Base-by-base conservation (phyloP, 768 basidiomycete species). In the Amanita exitialis region DNA sequence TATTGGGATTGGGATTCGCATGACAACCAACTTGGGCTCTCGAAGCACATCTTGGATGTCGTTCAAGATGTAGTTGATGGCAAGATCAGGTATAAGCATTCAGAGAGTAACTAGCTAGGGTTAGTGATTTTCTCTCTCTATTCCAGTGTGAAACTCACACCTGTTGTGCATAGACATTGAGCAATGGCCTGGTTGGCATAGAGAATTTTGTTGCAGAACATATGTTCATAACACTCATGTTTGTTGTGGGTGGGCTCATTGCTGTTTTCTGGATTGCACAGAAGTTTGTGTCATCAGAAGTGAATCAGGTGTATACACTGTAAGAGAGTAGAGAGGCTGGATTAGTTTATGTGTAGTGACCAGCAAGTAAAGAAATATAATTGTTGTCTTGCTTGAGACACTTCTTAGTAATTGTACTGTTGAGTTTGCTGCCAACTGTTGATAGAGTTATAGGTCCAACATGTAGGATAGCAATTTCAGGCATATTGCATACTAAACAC, bases 1-100 rank as follows among this genome's bases (percentile, higher is more conserved):
- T 96, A 95, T 60, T 93, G 86, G 58, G 79, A 92, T 58, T 63
- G 64, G 16, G 90, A 90, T 53, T 67, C 72, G 13, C 61, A 69
- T 1, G 80, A 82, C 1, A 66, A 69, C 15, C 65, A 65, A 6
- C 76, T 95, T 57, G 61, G 72, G 45, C 68, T 94, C 27, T 76
- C 79, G 1, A 69, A 70, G 0, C 65, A 64, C 1, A 58, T 95
- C 32, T 83, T 86, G 47, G 76, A 80, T 1, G 76, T 86, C 2
- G 70, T 95, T 5, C 83, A 90, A 37, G 83, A 78, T 13, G 77
- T 83, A 6, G 71, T 78, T 0, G 65, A 67, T 23, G 79, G 78
- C 0, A 69, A 68, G 1, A 62, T 82, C 0, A 37, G 57, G 3
- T 71, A 74, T 55, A 82, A 78, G 58, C 66, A 88, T 52, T 90